Evolutionary conservation across 2,329 filamentous ascomycete genomes (phyloP), one percentile per base, ranked within the genome.

Genomic region (Hypoxylon sp.): DNA sequence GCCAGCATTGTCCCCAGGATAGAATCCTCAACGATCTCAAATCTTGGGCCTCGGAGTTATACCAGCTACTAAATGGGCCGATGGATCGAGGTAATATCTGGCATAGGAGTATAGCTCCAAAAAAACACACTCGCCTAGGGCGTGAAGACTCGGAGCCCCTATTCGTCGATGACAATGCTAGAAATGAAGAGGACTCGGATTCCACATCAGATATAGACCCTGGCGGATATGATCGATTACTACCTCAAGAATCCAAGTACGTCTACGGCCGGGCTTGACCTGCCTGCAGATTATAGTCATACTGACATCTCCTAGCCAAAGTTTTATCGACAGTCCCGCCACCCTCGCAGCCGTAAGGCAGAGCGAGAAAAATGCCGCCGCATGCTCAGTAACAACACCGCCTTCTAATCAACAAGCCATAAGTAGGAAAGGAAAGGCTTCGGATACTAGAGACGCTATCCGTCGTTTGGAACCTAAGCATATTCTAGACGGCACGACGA

Each of bases 301-400:
- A 51, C 72, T 77, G 58, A 77, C 67, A 53, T 31, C 42, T 50
- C n/a, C 10, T 46, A 78, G 76, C 42, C 71, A 58, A 48, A 76
- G 64, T 62, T 74, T 75, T 33, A 73, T 77, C 39, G 60, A 72
- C 54, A 68, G 64, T 46, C 39, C 58, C 8, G 56, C 61, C n/a
- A 57, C 63, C 5, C 59, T 78, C 4, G 71, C 70, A 51, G 72
- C 73, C 5, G 68, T 72, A 37, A 75, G 64, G 48, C 66, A 65
- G 56, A 71, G 57, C 33, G 71, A 74, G 54, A 61, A 53, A 33
- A 35, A 44, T 33, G 50, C 51, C 19, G 33, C 31, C n/a, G 11
- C 22, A 37, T 9, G 31, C 19, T 29, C 60, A 17, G 31, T 46
- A 22, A 24, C 35, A 9, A 51, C 58, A 26, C 44, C 56, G 35